Base-by-base conservation (phyloP, 2,329 filamentous ascomycete species). In the Trichoderma semiorbis region DNA sequence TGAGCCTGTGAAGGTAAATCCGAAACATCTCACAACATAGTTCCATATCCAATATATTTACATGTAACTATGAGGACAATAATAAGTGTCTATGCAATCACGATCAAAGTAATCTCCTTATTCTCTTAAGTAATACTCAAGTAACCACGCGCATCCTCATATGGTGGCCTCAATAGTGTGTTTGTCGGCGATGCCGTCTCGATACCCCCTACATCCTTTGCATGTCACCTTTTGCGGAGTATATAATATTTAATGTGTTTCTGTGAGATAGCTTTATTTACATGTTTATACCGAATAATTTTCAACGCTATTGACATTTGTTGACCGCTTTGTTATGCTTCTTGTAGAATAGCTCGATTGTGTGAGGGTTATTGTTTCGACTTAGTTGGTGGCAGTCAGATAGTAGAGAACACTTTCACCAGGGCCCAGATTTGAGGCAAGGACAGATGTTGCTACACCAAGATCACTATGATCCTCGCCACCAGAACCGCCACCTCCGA, bases 401-500 rank as follows among this genome's bases (percentile, higher is more conserved):
- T 47, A 68, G 34, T 60, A 68, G 3, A 68, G 26, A 21, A 60
- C 65, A 18, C 65, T 68, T 10, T 68, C 65, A 7, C 65, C 65
- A 32, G 65, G 53, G 18, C 65, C 65, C 18, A 68, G n/a, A 7
- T 21, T 30, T 14, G 53, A 68, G 16, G 65, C 65, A 43, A 68
- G 5, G 26, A 43, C 24, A 7, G 65, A 57, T n/a, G 16, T 57
- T 5, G 65, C 26, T 12, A n/a, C 39, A 12, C 65, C 65, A 58
- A 68, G 24, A 24, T 68, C 65, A 58, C 53, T 24, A 26, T 68
- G 65, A 43, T 68, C 65, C 43, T 26, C 16, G 18, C 65, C 65
- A 14, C 65, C 65, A 32, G 65, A 58, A 24, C 65, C 65, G 3
- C 65, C 65, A 10, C 65, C 65, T 30, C 65, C 65, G 16, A 68